Evolutionary conservation across 108 stramenopile genomes (phyloP).

Genomic region (Schizochytrium sp.): DNA sequence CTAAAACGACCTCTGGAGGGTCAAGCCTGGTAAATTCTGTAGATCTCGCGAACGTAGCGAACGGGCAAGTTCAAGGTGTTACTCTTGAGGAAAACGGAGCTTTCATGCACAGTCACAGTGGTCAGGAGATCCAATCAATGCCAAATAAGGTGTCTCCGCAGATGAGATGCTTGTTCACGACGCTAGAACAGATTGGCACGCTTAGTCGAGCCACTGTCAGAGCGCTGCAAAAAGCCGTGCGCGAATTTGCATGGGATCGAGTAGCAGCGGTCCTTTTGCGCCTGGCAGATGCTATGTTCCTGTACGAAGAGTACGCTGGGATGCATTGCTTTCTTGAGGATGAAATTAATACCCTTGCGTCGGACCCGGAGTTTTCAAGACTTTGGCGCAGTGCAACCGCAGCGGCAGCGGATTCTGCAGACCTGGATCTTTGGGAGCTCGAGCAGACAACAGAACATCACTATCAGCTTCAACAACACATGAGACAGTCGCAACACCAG

Average conservation of each 20-base stretch:
- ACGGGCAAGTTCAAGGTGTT: too few relatives aligned
- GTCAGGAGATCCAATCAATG: too few relatives aligned
- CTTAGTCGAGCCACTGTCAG: background rate
- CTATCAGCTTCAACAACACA: background rate
- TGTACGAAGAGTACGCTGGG: constrained; percentile 52
- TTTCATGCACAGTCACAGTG: too few relatives aligned
- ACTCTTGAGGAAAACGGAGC: too few relatives aligned
- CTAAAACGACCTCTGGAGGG: too few relatives aligned
- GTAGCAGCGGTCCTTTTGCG: background rate
- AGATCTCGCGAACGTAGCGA: too few relatives aligned
- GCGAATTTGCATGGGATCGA: background rate
- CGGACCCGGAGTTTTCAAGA: background rate
- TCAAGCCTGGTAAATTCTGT: too few relatives aligned
- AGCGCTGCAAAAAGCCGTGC: background rate
- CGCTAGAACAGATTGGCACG: background rate
- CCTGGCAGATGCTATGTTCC: background rate
- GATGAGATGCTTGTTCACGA: background rate
- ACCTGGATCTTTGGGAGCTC: background rate
- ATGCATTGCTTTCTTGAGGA: background rate
- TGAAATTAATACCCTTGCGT: background rate
- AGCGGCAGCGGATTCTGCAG: background rate
- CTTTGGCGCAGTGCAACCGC: background rate
- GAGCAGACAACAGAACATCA: background rate
- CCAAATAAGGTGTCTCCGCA: too few relatives aligned
- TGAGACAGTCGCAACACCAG: background rate